phyloP scores from a whole-genome alignment of 2,329 filamentous ascomycete species.

The Pseudogymnoascus verrucosus region DNA sequence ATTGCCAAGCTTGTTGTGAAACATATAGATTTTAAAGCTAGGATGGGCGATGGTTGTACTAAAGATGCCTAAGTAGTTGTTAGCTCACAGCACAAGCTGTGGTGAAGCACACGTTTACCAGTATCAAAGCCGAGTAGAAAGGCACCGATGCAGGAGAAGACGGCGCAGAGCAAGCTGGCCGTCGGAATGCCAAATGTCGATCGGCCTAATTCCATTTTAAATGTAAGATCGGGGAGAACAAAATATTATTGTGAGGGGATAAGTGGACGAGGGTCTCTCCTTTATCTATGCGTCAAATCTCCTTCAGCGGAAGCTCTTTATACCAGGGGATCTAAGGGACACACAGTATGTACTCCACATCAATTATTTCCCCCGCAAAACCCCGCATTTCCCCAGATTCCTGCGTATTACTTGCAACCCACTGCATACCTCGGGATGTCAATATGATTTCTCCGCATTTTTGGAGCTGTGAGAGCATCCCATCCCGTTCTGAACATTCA shows the following conservation, averaged over 20 bases:
- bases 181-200: background rate
- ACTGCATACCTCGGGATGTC: background rate
- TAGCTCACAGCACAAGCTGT: background rate
- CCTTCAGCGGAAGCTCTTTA: background rate
- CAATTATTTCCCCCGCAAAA: background rate
- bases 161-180: background rate
- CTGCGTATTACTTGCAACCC: background rate
- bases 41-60: background rate
- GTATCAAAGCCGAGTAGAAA: background rate
- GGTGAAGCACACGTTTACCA: background rate
- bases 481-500: background rate
- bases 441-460: background rate
- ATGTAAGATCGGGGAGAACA: background rate
- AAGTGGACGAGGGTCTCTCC: background rate
- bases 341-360: background rate
- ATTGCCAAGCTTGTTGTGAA: background rate
- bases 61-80: background rate
- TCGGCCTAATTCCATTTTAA: background rate
- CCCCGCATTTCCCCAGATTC: background rate
- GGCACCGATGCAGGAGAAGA: background rate
- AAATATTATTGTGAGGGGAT: background rate
- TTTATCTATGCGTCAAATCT: background rate
- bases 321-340: background rate
- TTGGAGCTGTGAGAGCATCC: background rate
- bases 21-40: background rate